Evolutionary conservation across 768 basidiomycete species (phyloP).

Genomic region (Naganishia antarctica): DNA sequence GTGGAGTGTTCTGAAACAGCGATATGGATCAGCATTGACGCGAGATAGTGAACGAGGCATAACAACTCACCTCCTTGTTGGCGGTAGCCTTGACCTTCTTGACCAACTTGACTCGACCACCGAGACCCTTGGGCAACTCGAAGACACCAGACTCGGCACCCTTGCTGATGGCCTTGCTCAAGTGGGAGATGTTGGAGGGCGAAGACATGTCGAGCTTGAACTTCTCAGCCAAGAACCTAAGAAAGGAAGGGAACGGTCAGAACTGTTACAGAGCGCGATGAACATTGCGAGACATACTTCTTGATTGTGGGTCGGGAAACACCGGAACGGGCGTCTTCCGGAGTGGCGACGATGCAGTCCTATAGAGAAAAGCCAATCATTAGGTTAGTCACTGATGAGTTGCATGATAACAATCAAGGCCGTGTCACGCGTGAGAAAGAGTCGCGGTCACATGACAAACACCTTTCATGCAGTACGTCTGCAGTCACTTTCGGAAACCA

Average conservation of each 20-base stretch:
- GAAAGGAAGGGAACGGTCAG: neutral
- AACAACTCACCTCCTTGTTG: conserved; percentile 62
- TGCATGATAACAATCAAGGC: neutral
- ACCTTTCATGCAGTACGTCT: neutral
- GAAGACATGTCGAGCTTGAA: conserved; percentile 77
- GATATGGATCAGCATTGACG: neutral
- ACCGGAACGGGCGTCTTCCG: conserved; percentile 64
- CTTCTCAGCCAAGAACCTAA: conserved; percentile 73
- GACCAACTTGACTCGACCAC: conserved; percentile 47
- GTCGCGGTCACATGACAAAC: neutral
- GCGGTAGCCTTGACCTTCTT: conserved; percentile 36
- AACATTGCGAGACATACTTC: conserved; percentile 63
- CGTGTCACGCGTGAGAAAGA: conserved; percentile 11
- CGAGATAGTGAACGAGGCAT: conserved; percentile 6
- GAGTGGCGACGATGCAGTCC: conserved; percentile 68
- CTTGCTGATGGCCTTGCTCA: conserved; percentile 72
- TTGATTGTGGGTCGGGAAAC: conserved; percentile 75
- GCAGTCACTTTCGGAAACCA: too few species aligned
- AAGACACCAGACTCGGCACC: conserved; percentile 80
- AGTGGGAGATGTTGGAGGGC: conserved; percentile 67
- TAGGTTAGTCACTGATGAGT: neutral
- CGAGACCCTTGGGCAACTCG: conserved; percentile 75
- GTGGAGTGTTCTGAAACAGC: conserved; percentile 31
- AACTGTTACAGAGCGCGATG: too few species aligned
- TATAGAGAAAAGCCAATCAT: conserved; percentile 42